phyloP scores from a whole-genome alignment of 140 eudicot species.

The Senecio squalidus region DNA sequence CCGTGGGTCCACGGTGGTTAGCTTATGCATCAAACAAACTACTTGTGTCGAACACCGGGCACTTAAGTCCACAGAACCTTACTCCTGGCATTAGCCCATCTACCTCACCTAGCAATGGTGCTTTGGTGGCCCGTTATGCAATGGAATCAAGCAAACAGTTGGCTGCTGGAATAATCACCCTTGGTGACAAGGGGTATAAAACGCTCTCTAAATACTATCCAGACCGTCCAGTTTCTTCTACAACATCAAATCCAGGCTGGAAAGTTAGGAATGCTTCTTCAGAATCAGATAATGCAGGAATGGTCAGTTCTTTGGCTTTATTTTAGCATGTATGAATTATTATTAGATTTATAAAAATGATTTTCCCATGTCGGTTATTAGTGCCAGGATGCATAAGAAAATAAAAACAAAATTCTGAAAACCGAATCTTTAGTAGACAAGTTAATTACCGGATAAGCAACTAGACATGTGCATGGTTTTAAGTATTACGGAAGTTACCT shows the following conservation, averaged over 20 bases:
- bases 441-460: background rate
- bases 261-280: slow-evolving; percentile 34
- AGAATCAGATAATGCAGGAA: slow-evolving; percentile 46
- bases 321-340: slow-evolving; percentile 5
- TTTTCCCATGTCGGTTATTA: background rate
- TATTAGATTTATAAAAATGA: background rate
- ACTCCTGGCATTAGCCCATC: slow-evolving; percentile 54
- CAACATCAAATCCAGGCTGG: slow-evolving; percentile 36
- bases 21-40: slow-evolving; percentile 59
- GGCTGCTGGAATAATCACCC: slow-evolving; percentile 52
- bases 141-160: slow-evolving; percentile 60
- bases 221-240: slow-evolving; percentile 31
- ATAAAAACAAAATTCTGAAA: background rate
- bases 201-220: slow-evolving; percentile 42
- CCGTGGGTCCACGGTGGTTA: slow-evolving; percentile 56
- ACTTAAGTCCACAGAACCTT: slow-evolving; percentile 41
- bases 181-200: slow-evolving; percentile 54
- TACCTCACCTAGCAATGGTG: slow-evolving; percentile 47
- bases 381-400: background rate
- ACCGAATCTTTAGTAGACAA: background rate
- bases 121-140: slow-evolving; percentile 57
- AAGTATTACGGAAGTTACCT: background rate
- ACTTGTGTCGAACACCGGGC: slow-evolving; percentile 42
- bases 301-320: slow-evolving; percentile 36
- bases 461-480: background rate